Conservation (phyloP, 2,329 filamentous ascomycete species). For the Pyrenophora teres region DNA sequence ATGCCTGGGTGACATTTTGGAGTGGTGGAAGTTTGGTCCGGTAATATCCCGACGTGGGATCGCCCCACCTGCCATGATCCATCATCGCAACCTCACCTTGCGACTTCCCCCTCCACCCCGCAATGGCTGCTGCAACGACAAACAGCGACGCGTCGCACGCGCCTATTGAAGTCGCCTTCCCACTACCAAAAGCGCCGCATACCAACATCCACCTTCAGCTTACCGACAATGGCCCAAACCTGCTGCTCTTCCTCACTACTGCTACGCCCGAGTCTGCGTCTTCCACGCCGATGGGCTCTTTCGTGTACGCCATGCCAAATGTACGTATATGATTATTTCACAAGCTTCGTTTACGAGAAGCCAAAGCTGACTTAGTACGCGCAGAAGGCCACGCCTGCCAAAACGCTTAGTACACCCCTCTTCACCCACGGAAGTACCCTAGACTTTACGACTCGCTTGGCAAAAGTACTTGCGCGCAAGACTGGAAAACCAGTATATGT, state of each 20-base stretch:
- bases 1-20: too few relatives aligned
- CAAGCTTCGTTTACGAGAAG: background rate
- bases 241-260: conserved; percentile 63
- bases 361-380: conserved; percentile 12
- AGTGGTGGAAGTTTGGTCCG: background rate
- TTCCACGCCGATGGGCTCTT: conserved; percentile 70
- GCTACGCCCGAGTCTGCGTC: conserved; percentile 49
- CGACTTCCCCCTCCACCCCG: background rate
- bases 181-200: conserved; percentile 60
- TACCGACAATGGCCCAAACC: conserved; percentile 57
- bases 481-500: conserved; percentile 82
- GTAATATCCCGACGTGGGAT: conserved; percentile 4
- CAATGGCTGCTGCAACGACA: conserved; percentile 24
- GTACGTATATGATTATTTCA: conserved; percentile 55
- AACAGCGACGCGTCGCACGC: conserved; percentile 33
- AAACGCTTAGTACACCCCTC: conserved; percentile 77
- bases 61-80: conserved; percentile 7
- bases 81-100: conserved; percentile 6
- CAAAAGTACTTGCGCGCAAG: conserved; percentile 79
- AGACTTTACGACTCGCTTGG: conserved; percentile 84
- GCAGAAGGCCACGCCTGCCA: conserved; percentile 50
- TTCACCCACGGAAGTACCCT: conserved; percentile 76
- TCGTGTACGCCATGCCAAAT: conserved; percentile 92
- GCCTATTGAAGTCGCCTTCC: conserved; percentile 61
- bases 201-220: conserved; percentile 65